Conservation (phyloP, 805 yeast species). For the Sungouiella thailandica region DNA sequence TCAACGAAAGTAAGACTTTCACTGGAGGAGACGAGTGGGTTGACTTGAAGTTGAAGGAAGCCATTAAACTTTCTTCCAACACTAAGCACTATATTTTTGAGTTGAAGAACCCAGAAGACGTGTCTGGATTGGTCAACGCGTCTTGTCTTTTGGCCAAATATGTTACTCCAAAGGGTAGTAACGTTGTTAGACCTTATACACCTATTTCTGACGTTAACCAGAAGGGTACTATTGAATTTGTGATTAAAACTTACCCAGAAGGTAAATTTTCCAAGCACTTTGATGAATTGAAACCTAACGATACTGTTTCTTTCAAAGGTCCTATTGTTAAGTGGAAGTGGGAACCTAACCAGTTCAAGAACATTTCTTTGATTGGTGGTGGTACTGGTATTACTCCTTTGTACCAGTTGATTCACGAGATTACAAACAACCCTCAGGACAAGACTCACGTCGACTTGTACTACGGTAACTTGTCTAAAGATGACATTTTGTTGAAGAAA, state of each 20-base stretch:
- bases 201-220: conserved; percentile 70
- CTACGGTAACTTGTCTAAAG: conserved; percentile 73
- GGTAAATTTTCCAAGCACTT: conserved; percentile 83
- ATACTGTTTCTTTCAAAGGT: conserved; percentile 87
- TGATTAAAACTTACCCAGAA: conserved; percentile 77
- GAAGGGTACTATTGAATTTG: conserved; percentile 72
- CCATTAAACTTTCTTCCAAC: conserved; percentile 51
- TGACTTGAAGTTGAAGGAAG: conserved; percentile 54
- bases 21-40: conserved; percentile 66
- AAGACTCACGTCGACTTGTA: conserved; percentile 80
- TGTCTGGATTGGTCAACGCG: conserved; percentile 74
- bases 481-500: conserved; percentile 76
- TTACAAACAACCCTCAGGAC: conserved; percentile 76
- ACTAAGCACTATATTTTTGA: conserved; percentile 68
- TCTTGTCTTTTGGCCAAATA: conserved; percentile 78
- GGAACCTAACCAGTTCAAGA: conserved; percentile 78
- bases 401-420: conserved; percentile 76
- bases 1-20: conserved; percentile 46
- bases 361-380: conserved; percentile 84
- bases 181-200: conserved; percentile 85
- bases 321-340: conserved; percentile 90
- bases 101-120: conserved; percentile 60
- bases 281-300: conserved; percentile 65
- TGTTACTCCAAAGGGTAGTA: conserved; percentile 76
- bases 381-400: conserved; percentile 97